Percentiles rank a stretch among this genome's conserved stretches.
These are phyloP conservation scores for Casuarina cunninghamiana DNA, from an alignment of 306 rosid species.

Conservation along the genomic window DNA sequence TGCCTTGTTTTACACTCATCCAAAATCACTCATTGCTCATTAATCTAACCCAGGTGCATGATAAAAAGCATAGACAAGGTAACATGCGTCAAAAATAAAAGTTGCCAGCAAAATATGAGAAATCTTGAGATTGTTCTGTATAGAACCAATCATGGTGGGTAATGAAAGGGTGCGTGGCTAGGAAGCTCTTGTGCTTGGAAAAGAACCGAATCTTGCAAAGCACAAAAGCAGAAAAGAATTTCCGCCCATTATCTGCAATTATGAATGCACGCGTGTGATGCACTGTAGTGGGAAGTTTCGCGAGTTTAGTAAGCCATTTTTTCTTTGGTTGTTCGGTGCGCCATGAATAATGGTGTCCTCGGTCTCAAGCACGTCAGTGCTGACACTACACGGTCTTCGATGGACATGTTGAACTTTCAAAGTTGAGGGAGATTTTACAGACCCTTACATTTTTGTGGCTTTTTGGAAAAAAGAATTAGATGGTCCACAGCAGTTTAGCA, in stretches of 20 bases:
- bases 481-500: constrained; percentile 25
- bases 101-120: constrained; percentile 13
- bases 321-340: too few relatives aligned
- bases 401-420: not conserved
- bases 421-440: constrained; percentile 7
- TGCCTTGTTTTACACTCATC: constrained; percentile 8
- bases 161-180: constrained; percentile 25
- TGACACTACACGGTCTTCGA: not conserved
- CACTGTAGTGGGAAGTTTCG: constrained; percentile 36
- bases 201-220: constrained; percentile 68
- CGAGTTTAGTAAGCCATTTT: constrained; percentile 21
- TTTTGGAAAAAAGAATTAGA: constrained; percentile 19
- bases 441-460: constrained; percentile 34
- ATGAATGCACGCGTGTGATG: constrained; percentile 44
- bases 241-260: constrained; percentile 47
- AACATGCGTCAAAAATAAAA: constrained; percentile 37
- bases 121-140: constrained; percentile 15
- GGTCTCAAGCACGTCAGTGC: not conserved
- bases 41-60: constrained; percentile 45
- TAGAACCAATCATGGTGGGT: constrained; percentile 24
- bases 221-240: constrained; percentile 41
- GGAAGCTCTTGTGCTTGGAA: constrained; percentile 46
- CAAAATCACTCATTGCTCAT: constrained; percentile 34
- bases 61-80: constrained; percentile 31
- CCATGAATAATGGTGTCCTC: not conserved